Evolutionary conservation across 164 flowering plant species (phyloP).

Genomic region (Stephania cephalantha): DNA sequence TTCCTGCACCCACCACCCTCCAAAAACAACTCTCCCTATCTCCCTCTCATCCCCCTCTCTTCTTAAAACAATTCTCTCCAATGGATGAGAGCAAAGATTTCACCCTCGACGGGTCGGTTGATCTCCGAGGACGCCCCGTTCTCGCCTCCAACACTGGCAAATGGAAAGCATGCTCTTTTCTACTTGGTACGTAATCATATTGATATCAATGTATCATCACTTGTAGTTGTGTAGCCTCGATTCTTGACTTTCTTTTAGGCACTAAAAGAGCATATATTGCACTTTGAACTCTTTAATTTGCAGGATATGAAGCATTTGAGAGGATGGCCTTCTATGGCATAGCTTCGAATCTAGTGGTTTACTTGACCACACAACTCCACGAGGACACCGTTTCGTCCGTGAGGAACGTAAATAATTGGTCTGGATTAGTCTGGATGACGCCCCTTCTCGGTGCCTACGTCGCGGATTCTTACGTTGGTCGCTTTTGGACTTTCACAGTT

Average conservation of each 20-base stretch:
- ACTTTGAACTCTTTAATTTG: background rate
- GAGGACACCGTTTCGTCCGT: constrained; percentile 81
- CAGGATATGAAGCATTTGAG: constrained; percentile 88
- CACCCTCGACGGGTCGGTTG: constrained; percentile 69
- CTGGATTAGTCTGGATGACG: constrained; percentile 83
- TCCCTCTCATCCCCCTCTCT: no score
- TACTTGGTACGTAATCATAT: constrained; percentile 42
- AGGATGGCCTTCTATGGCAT: constrained; percentile 93
- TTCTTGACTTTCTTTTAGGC: no score
- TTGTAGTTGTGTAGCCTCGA: no score
- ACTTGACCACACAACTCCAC: constrained; percentile 70
- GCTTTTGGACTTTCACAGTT: constrained; percentile 83
- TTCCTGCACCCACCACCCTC: no score
- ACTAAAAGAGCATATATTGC: background rate
- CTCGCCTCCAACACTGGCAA: constrained; percentile 54
- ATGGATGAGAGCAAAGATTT: constrained; percentile 22
- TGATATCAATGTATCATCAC: background rate
- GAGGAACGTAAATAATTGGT: constrained; percentile 82
- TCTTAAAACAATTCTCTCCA: no score
- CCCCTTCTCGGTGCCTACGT: constrained; percentile 81
- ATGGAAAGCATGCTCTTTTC: constrained; percentile 69
- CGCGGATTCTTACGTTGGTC: constrained; percentile 76
- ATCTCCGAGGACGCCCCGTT: constrained; percentile 53
- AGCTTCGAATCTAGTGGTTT: constrained; percentile 74
- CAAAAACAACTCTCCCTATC: no score